These are phyloP conservation scores for Erodium trifolium DNA, from an alignment of 441 rosid species.

Conservation along the genomic window DNA sequence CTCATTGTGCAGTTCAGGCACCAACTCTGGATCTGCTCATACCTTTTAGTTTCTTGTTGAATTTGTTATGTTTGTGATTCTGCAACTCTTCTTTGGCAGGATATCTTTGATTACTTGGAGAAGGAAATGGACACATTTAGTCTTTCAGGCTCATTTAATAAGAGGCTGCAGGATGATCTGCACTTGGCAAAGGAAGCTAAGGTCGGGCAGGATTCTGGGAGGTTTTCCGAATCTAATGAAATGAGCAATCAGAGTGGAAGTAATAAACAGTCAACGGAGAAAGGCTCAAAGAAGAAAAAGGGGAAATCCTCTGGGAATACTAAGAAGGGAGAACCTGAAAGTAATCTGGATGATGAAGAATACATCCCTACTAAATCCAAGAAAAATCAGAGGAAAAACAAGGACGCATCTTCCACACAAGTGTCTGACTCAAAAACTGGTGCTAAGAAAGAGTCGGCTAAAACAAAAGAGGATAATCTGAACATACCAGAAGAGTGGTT, in stretches of 20 bases:
- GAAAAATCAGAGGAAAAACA: constrained; percentile 79
- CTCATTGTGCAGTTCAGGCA: not conserved
- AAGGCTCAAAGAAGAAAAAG: constrained; percentile 74
- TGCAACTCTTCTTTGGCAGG: constrained; percentile 35
- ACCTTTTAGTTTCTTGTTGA: not conserved
- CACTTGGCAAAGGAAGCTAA: constrained; percentile 37
- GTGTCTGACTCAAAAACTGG: constrained; percentile 49
- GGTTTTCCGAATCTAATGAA: constrained; percentile 42
- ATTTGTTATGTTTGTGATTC: not conserved
- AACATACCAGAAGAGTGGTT: constrained; percentile 73
- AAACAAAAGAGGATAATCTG: constrained; percentile 46
- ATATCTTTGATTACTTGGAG: constrained; percentile 58
- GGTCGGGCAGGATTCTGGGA: constrained; percentile 36
- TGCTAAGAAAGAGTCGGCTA: constrained; percentile 52
- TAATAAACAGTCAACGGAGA: constrained; percentile 36
- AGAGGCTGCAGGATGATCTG: constrained; percentile 26
- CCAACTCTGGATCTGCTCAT: not conserved
- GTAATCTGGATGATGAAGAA: constrained; percentile 52
- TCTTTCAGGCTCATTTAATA: constrained; percentile 39
- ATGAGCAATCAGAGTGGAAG: constrained; percentile 37
- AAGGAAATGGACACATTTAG: constrained; percentile 64
- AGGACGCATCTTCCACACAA: constrained; percentile 51
- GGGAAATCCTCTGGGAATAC: constrained; percentile 51
- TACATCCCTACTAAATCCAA: constrained; percentile 59
- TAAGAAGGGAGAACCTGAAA: constrained; percentile 43